Conservation (phyloP, 2,329 filamentous ascomycete species). For the Ceratocystiopsis minuta region DNA sequence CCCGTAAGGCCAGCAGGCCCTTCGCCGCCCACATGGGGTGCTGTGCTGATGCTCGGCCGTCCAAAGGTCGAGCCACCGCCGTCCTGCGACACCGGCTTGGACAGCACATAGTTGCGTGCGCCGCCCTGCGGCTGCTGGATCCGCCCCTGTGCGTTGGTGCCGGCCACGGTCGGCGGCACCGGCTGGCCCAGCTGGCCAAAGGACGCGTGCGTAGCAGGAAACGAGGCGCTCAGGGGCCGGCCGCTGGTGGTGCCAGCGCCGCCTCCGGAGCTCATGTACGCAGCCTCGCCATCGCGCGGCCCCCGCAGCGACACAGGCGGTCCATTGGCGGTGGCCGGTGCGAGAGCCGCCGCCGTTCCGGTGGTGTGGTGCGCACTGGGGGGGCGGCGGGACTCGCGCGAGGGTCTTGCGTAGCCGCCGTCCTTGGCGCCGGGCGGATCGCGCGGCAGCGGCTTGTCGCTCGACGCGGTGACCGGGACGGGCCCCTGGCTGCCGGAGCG, state of each 20-base stretch:
- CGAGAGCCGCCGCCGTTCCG: slow-evolving; percentile 17
- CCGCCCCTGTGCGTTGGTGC: slow-evolving; percentile 74
- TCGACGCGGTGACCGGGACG: slow-evolving; percentile 21
- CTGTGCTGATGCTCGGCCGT: slow-evolving; percentile 42
- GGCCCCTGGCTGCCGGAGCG: slow-evolving; percentile 37
- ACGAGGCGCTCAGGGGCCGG: slow-evolving; percentile 44
- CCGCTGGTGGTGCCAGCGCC: slow-evolving; percentile 22
- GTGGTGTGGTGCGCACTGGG: slow-evolving; percentile 28
- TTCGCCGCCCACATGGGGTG: slow-evolving; percentile 14
- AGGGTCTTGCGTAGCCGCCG: slow-evolving; percentile 19
- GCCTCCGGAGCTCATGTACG: slow-evolving; percentile 31
- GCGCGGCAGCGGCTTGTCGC: slow-evolving; percentile 41
- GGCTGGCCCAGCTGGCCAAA: slow-evolving; percentile 90
- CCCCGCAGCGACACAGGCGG: no score
- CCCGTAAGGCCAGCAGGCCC: no score
- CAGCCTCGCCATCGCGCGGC: slow-evolving; percentile 30
- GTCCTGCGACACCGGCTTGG: slow-evolving; percentile 43
- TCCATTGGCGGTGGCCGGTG: no score
- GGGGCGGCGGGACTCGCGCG: slow-evolving; percentile 22
- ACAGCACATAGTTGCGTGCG: slow-evolving; percentile 51
- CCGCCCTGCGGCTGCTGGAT: slow-evolving; percentile 61
- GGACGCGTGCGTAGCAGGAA: slow-evolving; percentile 36
- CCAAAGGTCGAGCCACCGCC: slow-evolving; percentile 29
- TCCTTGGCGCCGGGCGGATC: slow-evolving; percentile 34
- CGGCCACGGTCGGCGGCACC: slow-evolving; percentile 67